phyloP scores from a whole-genome alignment of 495 filamentous ascomycete species.

The Sordaria brevicollis region DNA sequence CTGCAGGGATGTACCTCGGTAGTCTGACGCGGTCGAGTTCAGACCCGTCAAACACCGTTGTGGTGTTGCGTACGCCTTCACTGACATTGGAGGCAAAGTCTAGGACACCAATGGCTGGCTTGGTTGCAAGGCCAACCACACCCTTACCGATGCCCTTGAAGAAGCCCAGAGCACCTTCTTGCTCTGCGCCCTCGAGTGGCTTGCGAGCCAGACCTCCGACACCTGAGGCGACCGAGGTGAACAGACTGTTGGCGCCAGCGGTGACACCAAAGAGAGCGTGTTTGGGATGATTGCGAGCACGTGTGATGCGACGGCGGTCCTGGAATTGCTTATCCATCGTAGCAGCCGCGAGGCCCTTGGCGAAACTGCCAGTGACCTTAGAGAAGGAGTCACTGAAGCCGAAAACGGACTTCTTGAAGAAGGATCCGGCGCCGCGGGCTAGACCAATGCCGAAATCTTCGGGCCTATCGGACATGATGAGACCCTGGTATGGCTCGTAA shows the following conservation, averaged over 20 bases:
- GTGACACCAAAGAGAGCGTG: slow-evolving; percentile 95
- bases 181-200: slow-evolving; percentile 90
- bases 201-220: slow-evolving; percentile 88
- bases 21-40: slow-evolving; percentile 90
- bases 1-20: slow-evolving; percentile 79
- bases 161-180: slow-evolving; percentile 86
- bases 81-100: slow-evolving; percentile 93
- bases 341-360: slow-evolving; percentile 86
- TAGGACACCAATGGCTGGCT: slow-evolving; percentile 93
- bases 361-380: slow-evolving; percentile 92
- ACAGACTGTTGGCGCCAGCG: slow-evolving; percentile 88
- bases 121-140: slow-evolving; percentile 82
- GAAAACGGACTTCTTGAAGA: slow-evolving; percentile 97
- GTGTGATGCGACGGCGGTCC: slow-evolving; percentile 85
- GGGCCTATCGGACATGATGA: slow-evolving; percentile 90
- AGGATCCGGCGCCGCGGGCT: slow-evolving; percentile 91
- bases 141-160: slow-evolving; percentile 97
- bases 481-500: slow-evolving; percentile 96
- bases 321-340: slow-evolving; percentile 98
- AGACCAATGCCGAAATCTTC: slow-evolving; percentile 91
- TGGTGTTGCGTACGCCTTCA: slow-evolving; percentile 96
- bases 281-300: slow-evolving; percentile 87
- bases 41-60: slow-evolving; percentile 90
- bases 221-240: slow-evolving; percentile 81
- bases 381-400: slow-evolving; percentile 93